phyloP scores from a whole-genome alignment of 116 monocot species.

The Papilionanthe hybrid region DNA sequence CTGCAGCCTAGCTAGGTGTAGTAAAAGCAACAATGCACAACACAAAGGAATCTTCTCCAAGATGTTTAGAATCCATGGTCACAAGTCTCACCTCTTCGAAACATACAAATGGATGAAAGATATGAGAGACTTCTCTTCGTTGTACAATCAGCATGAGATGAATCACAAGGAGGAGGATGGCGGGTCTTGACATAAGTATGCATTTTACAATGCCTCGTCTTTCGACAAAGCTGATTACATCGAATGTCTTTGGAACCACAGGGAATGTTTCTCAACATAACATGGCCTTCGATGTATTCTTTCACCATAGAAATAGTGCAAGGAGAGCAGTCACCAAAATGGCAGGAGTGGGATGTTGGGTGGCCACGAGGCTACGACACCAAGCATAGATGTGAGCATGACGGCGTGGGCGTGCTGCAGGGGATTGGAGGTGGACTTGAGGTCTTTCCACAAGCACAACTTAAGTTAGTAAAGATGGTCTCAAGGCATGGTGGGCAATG shows the following conservation, averaged over 20 bases:
- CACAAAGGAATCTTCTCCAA: too few relatives aligned
- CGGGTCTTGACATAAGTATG: constrained; percentile 76
- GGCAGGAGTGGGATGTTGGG: constrained; percentile 70
- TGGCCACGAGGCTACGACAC: constrained; percentile 83
- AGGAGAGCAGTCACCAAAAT: constrained; percentile 87
- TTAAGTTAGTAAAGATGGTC: constrained; percentile 74
- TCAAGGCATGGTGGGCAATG: constrained; percentile 91
- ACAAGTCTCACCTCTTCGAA: too few relatives aligned
- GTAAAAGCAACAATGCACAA: too few relatives aligned
- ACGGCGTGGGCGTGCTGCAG: constrained; percentile 72
- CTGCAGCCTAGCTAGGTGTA: too few relatives aligned
- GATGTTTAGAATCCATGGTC: too few relatives aligned
- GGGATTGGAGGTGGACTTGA: constrained; percentile 79
- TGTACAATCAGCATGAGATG: background rate
- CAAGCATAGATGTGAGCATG: constrained; percentile 60
- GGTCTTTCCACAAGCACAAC: constrained; percentile 86
- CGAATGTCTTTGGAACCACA: constrained; percentile 91
- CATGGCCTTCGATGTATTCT: constrained; percentile 87
- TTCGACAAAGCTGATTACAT: constrained; percentile 91
- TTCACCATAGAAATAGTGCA: constrained; percentile 59
- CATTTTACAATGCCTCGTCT: constrained; percentile 80
- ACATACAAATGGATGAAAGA: too few relatives aligned
- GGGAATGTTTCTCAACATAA: constrained; percentile 77
- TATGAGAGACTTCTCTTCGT: too few relatives aligned
- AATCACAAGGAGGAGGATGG: constrained; percentile 85